A percentile compares a stretch with the other conserved stretches of the same genome.
Evolutionary conservation across 192 early-diverging fungal species (phyloP).

Genomic region (Podila horticola): DNA sequence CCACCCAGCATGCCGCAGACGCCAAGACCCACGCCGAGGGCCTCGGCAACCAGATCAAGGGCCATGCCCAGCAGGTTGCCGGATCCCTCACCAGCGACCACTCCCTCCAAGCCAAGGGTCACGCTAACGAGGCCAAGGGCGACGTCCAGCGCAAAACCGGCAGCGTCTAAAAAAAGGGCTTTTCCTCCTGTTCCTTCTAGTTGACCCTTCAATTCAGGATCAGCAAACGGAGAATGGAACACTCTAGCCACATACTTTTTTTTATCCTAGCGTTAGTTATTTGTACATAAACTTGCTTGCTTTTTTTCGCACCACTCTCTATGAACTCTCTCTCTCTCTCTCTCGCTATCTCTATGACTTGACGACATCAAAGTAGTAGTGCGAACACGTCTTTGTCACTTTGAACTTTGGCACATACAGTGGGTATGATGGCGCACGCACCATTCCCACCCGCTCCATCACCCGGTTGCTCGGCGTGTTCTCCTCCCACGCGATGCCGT

Average conservation of each 20-base stretch:
- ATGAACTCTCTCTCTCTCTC: too few species aligned
- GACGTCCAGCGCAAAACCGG: constrained; percentile 5
- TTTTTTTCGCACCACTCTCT: too few species aligned
- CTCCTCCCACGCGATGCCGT: background rate
- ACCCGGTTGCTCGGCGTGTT: constrained; percentile 4
- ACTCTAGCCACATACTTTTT: too few species aligned
- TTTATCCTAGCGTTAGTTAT: too few species aligned
- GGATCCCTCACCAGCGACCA: background rate
- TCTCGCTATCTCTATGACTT: too few species aligned
- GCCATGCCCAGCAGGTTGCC: background rate
- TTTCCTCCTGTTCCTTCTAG: background rate
- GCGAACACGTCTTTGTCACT: constrained; percentile 1
- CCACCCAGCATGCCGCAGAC: background rate
- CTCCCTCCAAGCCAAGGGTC: background rate
- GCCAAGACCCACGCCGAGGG: background rate
- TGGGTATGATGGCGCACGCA: background rate
- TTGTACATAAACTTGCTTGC: too few species aligned
- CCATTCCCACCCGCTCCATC: constrained; percentile 8
- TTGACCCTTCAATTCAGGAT: too few species aligned
- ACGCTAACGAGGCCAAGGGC: background rate
- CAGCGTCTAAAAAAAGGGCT: background rate
- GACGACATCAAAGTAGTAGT: background rate
- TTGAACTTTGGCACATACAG: constrained; percentile 14
- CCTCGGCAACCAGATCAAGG: background rate
- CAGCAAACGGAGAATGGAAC: too few species aligned